Conservation (phyloP, 2,329 filamentous ascomycete genomes). For the Claviceps sp. region DNA sequence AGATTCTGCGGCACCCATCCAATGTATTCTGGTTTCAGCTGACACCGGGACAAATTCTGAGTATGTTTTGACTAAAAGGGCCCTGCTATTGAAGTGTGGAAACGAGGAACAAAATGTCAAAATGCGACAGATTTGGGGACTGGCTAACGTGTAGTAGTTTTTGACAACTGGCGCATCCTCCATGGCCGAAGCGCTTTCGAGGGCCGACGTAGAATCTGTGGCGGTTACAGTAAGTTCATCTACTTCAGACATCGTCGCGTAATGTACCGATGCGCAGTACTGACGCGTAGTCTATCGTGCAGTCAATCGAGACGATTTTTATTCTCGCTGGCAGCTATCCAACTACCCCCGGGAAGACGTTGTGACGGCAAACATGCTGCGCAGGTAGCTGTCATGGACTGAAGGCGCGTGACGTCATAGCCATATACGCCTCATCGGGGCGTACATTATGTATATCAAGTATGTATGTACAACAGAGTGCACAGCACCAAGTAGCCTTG, state of each 20-base stretch:
- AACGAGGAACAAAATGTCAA: neutral
- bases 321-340: constrained; percentile 61
- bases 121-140: neutral
- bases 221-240: constrained; percentile 63
- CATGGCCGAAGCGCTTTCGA: constrained; percentile 77
- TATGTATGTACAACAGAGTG: no score
- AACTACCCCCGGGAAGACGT: constrained; percentile 43
- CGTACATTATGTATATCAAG: no score
- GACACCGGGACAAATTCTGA: constrained; percentile 60
- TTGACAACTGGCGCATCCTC: constrained; percentile 91
- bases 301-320: constrained; percentile 73
- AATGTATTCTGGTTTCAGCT: constrained; percentile 73
- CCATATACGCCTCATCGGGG: no score
- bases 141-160: constrained; percentile 40
- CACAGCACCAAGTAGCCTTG: no score
- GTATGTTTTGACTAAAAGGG: constrained; percentile 32
- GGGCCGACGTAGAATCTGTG: constrained; percentile 77
- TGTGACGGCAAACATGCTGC: constrained; percentile 22
- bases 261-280: neutral
- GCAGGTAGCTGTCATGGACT: constrained; percentile 6
- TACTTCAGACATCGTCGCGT: neutral
- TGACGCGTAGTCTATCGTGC: neutral
- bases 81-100: no score
- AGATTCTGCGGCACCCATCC: constrained; percentile 49
- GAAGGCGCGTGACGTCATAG: no score